Evolutionary conservation across 768 basidiomycete species (phyloP).

Genomic region (Paxillus rubicundulus): DNA sequence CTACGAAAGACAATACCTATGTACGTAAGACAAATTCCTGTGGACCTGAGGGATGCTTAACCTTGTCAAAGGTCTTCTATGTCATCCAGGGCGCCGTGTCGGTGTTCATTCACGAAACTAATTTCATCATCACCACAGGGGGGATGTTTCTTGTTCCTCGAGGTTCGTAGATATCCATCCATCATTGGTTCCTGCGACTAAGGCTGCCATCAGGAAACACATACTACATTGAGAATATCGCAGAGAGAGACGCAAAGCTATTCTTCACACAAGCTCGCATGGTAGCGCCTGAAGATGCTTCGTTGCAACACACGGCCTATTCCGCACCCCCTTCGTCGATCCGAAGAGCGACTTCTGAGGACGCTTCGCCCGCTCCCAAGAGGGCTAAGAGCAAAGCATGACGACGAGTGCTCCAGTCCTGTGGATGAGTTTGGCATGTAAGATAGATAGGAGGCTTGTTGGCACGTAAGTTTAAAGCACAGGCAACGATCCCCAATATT

Average conservation of each 20-base stretch:
- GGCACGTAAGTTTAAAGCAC: background rate
- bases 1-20: constrained; percentile 91
- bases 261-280: constrained; percentile 91
- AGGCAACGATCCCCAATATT: background rate
- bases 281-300: constrained; percentile 33
- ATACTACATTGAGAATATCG: constrained; percentile 88
- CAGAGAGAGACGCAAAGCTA: constrained; percentile 70
- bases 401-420: background rate
- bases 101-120: constrained; percentile 77
- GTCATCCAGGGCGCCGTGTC: constrained; percentile 88
- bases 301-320: constrained; percentile 25
- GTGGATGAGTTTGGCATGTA: background rate
- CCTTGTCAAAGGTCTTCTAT: constrained; percentile 56
- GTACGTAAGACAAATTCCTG: constrained; percentile 43
- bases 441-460: background rate
- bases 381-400: constrained; percentile 17
- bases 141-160: constrained; percentile 90
- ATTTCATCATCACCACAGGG: constrained; percentile 74
- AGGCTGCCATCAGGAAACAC: constrained; percentile 62
- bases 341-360: constrained; percentile 27
- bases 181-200: background rate
- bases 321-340: constrained; percentile 30
- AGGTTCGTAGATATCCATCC: constrained; percentile 45
- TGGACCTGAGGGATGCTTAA: background rate
- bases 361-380: constrained; percentile 13